Evolutionary conservation across 768 basidiomycete species (phyloP), one percentile per base, ranked within the genome.

Genomic region (Lactifluus volemus): DNA sequence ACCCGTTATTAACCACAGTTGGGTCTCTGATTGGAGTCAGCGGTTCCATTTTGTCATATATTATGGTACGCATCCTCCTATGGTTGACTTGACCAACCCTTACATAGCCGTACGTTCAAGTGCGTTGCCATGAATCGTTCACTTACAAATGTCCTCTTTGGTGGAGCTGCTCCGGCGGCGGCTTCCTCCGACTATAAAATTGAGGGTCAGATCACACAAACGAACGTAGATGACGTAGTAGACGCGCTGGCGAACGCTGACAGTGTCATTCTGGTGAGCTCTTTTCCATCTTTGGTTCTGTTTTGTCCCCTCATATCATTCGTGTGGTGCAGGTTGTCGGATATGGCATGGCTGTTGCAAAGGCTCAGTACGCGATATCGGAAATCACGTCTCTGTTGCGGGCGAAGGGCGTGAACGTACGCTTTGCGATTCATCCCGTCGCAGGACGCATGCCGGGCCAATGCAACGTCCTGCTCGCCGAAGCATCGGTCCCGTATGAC

Each of bases 361-460:
- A 91, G 70, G 92, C 92, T 5, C 92, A 94, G 67, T 89, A 88
- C 59, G 76, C 77, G 3, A 82, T 84, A 61, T 77, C 80, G 6
- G 92, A 93, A 65, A 90, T 94, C 45, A 84, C 85, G 19, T 76
- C 81, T 0, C 80, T 87, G 73, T 78, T 93, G 42, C 77, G 85
- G 51, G 77, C 84, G 7, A 89, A 84, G 68, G 89, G 83, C 12
- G 78, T 92, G 67, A 89, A 84, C 53, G 89, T 92, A 47, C 84
- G 89, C 73, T 91, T 91, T 69, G 89, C 88, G 10, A 91, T 91
- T 58, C 92, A 94, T 68, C 92, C 92, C 11, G 92, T 94, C 14
- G 92, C 92, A 45, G 92, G 92, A 54, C 86, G 92, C 49, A 94
- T 94, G 92, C 92, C 92, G 12, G 92, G 92, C 47, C 89, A 94